Base-by-base conservation (phyloP, 345 rosid species). In the Turritis glabra region DNA sequence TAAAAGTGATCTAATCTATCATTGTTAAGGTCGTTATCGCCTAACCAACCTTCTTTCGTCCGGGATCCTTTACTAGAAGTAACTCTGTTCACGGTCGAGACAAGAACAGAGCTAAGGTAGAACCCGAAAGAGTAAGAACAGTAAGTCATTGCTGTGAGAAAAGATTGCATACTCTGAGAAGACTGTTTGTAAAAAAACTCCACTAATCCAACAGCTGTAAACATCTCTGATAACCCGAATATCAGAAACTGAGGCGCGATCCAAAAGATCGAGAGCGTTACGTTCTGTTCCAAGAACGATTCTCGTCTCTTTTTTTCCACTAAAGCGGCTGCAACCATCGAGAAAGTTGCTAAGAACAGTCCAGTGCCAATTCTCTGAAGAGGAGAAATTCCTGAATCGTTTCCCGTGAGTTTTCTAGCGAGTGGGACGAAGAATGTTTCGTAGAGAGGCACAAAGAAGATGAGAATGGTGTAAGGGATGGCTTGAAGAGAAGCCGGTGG, bases 161-260 rank as follows among this genome's bases (percentile, higher is more conserved):
- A 86, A 0, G 86, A 83, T n/a, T 79, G 84, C 94, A 88, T 90
- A 46, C 89, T 86, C 38, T 72, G 82, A 0, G 82, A 75, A 1
- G 90, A 83, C 71, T 90, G 92, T 65, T 80, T 84, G 80, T 90
- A 90, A 78, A 90, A 90, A 76, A 90, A 87, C 73, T 87, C 97
- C 5, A 90, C 79, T 8, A 83, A 71, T 15, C 97, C 94, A 1
- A 88, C 88, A 5, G 88, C 86, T 0, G 94, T 87, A 74, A 90
- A 87, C 91, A 87, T 88, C 66, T 88, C 84, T 6, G 94, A 84
- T 1, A 87, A 66, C 4, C 92, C 88, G 9, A 90, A 90, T 55
- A 90, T 83, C 21, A 84, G 55, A 64, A 82, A 88, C 74, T 87
- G 94, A 0, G 88, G 89, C 6, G 90, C 85, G 38, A 88, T 83